Conservation (phyloP, 2,329 filamentous ascomycete species). For the Cytospora leucostoma region DNA sequence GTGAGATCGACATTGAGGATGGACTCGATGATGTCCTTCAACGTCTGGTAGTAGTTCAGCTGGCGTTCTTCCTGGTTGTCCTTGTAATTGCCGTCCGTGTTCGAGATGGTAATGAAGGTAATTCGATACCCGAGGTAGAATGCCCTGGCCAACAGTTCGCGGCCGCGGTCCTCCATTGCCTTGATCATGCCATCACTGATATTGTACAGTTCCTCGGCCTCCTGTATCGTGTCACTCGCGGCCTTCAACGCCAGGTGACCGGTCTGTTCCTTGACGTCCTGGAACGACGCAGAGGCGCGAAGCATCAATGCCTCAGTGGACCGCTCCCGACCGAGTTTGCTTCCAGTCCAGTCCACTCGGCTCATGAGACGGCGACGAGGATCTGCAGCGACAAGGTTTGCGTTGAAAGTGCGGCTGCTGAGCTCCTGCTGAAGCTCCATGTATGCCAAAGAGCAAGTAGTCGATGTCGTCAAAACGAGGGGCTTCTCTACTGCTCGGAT, state of each 20-base stretch:
- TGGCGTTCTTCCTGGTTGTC: slow-evolving; percentile 21
- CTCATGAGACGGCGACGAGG: slow-evolving; percentile 25
- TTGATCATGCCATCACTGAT: slow-evolving; percentile 7
- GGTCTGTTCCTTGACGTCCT: slow-evolving; percentile 19
- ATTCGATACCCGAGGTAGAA: slow-evolving; percentile 20
- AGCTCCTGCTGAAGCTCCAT: slow-evolving; percentile 25
- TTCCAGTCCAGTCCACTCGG: slow-evolving; percentile 20
- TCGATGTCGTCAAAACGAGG: slow-evolving; percentile 33
- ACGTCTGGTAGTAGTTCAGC: slow-evolving; percentile 17
- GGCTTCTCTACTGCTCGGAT: slow-evolving; percentile 32
- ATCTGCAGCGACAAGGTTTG: slow-evolving; percentile 22
- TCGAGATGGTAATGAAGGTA: slow-evolving; percentile 8
- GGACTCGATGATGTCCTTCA: neutral
- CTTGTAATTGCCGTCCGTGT: neutral
- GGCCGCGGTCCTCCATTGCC: slow-evolving; percentile 17
- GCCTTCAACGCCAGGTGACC: neutral
- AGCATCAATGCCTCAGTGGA: slow-evolving; percentile 24
- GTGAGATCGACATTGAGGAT: slow-evolving; percentile 9
- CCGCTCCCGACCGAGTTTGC: slow-evolving; percentile 18
- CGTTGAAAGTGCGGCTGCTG: slow-evolving; percentile 23
- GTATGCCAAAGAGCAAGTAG: slow-evolving; percentile 9
- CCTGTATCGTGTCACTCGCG: neutral
- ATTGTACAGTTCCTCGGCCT: slow-evolving; percentile 2
- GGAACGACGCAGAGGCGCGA: slow-evolving; percentile 18
- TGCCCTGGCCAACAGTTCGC: slow-evolving; percentile 23